These are phyloP conservation scores for Fraxinus sp. DNA, from an alignment of 305 asterid genomes.

Conservation along the genomic window DNA sequence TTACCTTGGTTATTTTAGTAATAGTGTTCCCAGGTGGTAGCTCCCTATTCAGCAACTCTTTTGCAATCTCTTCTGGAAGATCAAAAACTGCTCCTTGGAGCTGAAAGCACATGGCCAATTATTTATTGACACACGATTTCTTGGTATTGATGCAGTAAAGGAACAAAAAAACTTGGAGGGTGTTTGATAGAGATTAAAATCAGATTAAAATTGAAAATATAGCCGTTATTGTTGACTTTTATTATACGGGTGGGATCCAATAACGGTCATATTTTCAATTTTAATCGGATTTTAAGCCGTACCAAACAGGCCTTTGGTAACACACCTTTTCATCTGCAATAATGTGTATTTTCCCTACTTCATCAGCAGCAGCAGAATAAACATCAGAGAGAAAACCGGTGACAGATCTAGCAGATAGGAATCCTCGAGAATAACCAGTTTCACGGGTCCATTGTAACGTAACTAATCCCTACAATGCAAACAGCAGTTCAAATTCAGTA, in stretches of 20 bases:
- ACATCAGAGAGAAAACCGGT: constrained; percentile 93
- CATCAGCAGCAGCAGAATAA: constrained; percentile 86
- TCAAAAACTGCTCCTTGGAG: constrained; percentile 95
- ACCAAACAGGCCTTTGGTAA: background rate
- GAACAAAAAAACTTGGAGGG: background rate
- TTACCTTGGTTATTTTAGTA: constrained; percentile 75
- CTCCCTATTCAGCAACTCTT: constrained; percentile 68
- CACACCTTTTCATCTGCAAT: constrained; percentile 76
- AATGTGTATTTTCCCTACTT: constrained; percentile 72
- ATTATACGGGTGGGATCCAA: too few species aligned
- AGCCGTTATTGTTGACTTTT: too few species aligned
- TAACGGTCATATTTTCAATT: too few species aligned
- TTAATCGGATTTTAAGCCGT: too few species aligned
- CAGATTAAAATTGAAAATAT: too few species aligned
- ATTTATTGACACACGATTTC: background rate
- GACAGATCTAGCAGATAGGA: constrained; percentile 76
- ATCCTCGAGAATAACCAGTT: constrained; percentile 58
- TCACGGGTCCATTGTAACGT: constrained; percentile 84
- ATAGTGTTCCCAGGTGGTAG: constrained; percentile 86
- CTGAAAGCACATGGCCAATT: constrained; percentile 37
- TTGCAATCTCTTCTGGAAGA: constrained; percentile 96
- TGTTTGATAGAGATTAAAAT: too few species aligned
- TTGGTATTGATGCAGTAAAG: background rate
- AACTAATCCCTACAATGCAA: constrained; percentile 65
- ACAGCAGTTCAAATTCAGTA: constrained; percentile 16